Base-by-base conservation (phyloP, 2,329 filamentous ascomycete genomes). In the Sporothrix dimorphospora region DNA sequence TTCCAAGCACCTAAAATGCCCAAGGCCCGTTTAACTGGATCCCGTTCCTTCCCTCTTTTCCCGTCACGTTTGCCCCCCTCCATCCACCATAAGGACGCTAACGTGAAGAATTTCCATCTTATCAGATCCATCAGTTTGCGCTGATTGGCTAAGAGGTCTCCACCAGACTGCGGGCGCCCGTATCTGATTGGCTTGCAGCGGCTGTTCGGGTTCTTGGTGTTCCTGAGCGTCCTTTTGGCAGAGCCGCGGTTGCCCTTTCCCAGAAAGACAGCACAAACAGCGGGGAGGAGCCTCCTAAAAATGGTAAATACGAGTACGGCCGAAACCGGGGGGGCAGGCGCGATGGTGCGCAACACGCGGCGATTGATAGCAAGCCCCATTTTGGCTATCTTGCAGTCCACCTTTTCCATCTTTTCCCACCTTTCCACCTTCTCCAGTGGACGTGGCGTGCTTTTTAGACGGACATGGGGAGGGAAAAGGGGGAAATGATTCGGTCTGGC, bases 91-190 rank as follows among this genome's bases (percentile, higher is more conserved):
- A 65, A 27, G 21, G 16, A 30, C 63, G 63, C 63, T 66, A 66
- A 49, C 16, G 24, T 66, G 61, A 24, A 66, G 61, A 67, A 55
- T 53, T 42, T 69, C 71, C 71, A 74, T 75, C 73, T 75, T 73
- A 75, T 75, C 74, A 74, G 74, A 75, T 75, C 70, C 73, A 74
- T 74, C 68, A 27, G 16, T n/a, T 7, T 11, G 8, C 0, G 16
- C 4, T 68, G 59, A 75, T 75, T 75, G 74, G 74, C 38, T n/a
- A 3, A 1, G 5, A 8, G 38, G 12, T 16, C 49, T 30, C 27
- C 49, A 34, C 8, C 9, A 34, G 24, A 9, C 49, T 14, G 38
- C 27, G 19, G 67, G 42, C 16, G n/a, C 24, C 38, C 49, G 49
- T 53, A 71, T 70, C 68, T 68, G 68, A 72, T 72, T 72, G 71